Evolutionary conservation across 2,329 filamentous ascomycete species (phyloP).

Genomic region (Ampelomyces quisqualis): DNA sequence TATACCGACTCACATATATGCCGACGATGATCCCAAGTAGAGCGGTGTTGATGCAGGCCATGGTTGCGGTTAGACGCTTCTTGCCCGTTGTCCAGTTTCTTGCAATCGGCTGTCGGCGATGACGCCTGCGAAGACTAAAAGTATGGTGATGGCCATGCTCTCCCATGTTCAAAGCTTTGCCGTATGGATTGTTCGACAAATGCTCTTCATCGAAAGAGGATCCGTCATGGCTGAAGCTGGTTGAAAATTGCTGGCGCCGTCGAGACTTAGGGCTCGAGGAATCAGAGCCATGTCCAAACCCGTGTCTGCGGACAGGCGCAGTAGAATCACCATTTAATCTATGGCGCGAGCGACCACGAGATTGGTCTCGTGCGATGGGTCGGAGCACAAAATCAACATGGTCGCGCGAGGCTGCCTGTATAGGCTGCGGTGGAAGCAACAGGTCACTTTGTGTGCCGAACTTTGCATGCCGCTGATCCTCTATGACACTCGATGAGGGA

Average conservation of each 20-base stretch:
- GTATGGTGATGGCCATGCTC: slow-evolving; percentile 36
- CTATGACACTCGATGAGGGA: slow-evolving; percentile 8
- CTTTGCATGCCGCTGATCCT: slow-evolving; percentile 8
- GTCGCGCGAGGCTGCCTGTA: slow-evolving; percentile 24
- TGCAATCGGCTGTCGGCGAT: slow-evolving; percentile 65
- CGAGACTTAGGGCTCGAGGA: slow-evolving; percentile 7
- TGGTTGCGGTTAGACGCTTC: slow-evolving; percentile 67
- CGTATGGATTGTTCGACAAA: slow-evolving; percentile 12
- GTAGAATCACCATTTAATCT: slow-evolving; percentile 9
- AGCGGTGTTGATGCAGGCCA: slow-evolving; percentile 72
- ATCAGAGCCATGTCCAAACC: slow-evolving; percentile 13
- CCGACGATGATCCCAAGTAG: slow-evolving; percentile 70
- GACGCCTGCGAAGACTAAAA: slow-evolving; percentile 47
- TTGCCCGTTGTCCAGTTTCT: slow-evolving; percentile 68
- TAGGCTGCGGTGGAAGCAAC: slow-evolving; percentile 24
- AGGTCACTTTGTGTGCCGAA: slow-evolving; percentile 24
- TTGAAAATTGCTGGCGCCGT: slow-evolving; percentile 8
- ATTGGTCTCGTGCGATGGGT: slow-evolving; percentile 24
- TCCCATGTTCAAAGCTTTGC: slow-evolving; percentile 22
- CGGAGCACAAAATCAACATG: slow-evolving; percentile 36
- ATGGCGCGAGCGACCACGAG: slow-evolving; percentile 25
- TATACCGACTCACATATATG: slow-evolving; percentile 57
- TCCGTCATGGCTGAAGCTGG: slow-evolving; percentile 14
- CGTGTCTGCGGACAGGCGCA: slow-evolving; percentile 8
- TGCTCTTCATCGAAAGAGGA: slow-evolving; percentile 24